Evolutionary conservation across 2,329 filamentous ascomycete species (phyloP), one percentile per base, ranked within the genome.

Genomic region (Phaeomoniella chlamydospora): DNA sequence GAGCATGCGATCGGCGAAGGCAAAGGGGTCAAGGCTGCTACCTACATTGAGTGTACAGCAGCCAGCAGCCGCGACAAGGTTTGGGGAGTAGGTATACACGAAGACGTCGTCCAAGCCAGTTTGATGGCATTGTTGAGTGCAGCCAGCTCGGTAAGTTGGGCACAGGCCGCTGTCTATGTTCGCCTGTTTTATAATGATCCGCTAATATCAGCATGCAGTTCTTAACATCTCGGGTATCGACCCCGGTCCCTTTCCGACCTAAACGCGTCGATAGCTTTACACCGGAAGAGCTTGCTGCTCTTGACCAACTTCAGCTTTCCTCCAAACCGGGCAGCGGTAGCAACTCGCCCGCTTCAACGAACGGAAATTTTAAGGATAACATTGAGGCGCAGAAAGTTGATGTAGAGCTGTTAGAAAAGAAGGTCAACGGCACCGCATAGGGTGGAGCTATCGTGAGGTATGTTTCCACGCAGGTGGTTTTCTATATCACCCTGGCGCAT

Each of bases 51-150:
- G 58, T 94, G 86, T 59, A 86, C 72, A 17, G 70, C 77, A 14
- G 61, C 71, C 3, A 74, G 72, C 33, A 78, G 68, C 43, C 71
- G 83, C 49, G 57, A 58, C 43, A 80, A 74, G 49, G 80, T 93
- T 2, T 94, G 86, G 85, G 86, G 86, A 47, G 80, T 94, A 4
- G 86, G 84, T 19, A 83, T 94, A 47, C 84, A 94, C 55, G 80
- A 88, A 55, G 88, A 94, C 64, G 84, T 92, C 41, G 84, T 92
- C 14, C 83, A 92, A 57, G 86, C 83, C 49, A 87, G 80, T 56
- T 70, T 94, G 51, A 81, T 86, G 54, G 87, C 87, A 39, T 66
- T 94, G 46, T 65, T 94, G 54, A 81, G 79, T 47, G 87, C 86
- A 34, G 86, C 87, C 37, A 83, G 77, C 56, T 88, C 81, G 51